These are phyloP conservation scores for Penicillium pulvis DNA, from an alignment of 495 filamentous ascomycete species.

Conservation along the genomic window DNA sequence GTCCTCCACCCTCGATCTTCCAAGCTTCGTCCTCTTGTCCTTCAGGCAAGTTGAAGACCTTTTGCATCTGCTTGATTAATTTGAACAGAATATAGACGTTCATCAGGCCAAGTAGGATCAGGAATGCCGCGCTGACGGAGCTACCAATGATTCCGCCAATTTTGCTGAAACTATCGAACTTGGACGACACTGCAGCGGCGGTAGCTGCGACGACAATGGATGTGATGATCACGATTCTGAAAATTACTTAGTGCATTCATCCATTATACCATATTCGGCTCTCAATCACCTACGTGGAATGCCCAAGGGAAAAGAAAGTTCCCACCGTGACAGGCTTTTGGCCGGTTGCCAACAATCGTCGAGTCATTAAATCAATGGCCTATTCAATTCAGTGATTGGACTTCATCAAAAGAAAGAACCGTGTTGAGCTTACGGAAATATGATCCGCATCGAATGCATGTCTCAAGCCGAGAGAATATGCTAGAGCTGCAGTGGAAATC, in stretches of 20 bases:
- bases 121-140: constrained; percentile 76
- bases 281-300: constrained; percentile 64
- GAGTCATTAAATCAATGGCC: constrained; percentile 95
- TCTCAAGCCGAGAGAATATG: constrained; percentile 87
- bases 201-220: constrained; percentile 91
- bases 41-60: constrained; percentile 53
- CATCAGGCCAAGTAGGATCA: constrained; percentile 78
- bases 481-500: constrained; percentile 75
- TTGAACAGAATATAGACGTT: constrained; percentile 85
- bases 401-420: background rate
- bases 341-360: constrained; percentile 83
- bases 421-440: constrained; percentile 60
- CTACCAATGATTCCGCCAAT: constrained; percentile 84
- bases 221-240: constrained; percentile 81
- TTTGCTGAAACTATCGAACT: constrained; percentile 78
- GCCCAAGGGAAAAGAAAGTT: constrained; percentile 92
- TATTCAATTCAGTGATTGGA: constrained; percentile 18
- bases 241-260: background rate
- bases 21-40: constrained; percentile 59
- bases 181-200: constrained; percentile 72
- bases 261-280: background rate
- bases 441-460: constrained; percentile 98
- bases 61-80: constrained; percentile 66
- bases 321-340: constrained; percentile 90
- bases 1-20: constrained; percentile 75